Conservation (phyloP, 1,139 yeast genomes). For the Geotrichum bryndzae region DNA sequence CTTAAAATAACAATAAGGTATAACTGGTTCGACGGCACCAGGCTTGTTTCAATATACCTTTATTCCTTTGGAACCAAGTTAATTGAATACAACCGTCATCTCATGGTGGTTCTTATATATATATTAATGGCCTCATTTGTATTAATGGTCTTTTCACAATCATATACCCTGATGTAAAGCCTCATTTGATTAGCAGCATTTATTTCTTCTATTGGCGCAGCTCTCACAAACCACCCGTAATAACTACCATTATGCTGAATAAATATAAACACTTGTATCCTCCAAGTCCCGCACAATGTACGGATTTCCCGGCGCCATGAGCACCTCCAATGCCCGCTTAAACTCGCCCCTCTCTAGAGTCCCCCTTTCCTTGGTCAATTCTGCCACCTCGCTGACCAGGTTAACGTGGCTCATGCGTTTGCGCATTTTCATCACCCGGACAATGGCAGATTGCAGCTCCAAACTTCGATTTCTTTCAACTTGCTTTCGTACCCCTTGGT, state of each 20-base stretch:
- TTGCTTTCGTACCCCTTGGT: background rate
- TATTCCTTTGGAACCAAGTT: too few relatives aligned
- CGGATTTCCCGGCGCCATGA: constrained; percentile 13
- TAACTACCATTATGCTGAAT: background rate
- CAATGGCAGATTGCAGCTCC: constrained; percentile 36
- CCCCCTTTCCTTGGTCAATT: constrained; percentile 30
- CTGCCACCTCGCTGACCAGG: constrained; percentile 33
- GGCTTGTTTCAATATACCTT: too few relatives aligned
- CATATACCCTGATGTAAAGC: too few relatives aligned
- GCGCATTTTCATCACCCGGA: constrained; percentile 35
- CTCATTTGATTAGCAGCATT: too few relatives aligned
- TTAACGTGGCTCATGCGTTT: constrained; percentile 33
- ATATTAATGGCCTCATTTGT: too few relatives aligned
- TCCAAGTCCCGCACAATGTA: constrained; percentile 4
- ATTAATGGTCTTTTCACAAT: too few relatives aligned
- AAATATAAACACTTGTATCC: constrained; percentile 5
- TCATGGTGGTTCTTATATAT: too few relatives aligned
- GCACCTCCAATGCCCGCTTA: constrained; percentile 5
- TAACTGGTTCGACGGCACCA: too few relatives aligned
- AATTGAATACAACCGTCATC: too few relatives aligned
- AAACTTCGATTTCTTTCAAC: constrained; percentile 27
- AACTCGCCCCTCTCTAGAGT: constrained; percentile 8
- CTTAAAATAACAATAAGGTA: too few relatives aligned
- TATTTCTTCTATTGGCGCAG: too few relatives aligned
- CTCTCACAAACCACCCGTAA: background rate